phyloP scores from a whole-genome alignment of 345 rosid species.

The Psidium guajava region DNA sequence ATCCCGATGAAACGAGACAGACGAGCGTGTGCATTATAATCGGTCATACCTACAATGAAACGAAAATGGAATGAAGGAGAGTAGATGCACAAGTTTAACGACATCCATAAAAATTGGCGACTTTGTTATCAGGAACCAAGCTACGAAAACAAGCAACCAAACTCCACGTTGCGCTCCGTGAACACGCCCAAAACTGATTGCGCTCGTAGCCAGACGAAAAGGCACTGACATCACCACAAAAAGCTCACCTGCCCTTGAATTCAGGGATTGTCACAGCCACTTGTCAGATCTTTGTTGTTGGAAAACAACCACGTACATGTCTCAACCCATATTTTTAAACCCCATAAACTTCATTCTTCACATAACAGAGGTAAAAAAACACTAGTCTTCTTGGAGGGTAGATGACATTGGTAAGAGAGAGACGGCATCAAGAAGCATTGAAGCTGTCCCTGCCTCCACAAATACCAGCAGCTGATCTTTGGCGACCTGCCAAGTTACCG shows the following conservation, averaged over 20 bases:
- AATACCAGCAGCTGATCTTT: slow-evolving; percentile 3
- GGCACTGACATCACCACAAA: slow-evolving; percentile 11
- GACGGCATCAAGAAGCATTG: slow-evolving; percentile 49
- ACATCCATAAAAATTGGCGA: neutral
- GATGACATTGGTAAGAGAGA: slow-evolving; percentile 52
- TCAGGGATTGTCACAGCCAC: slow-evolving; percentile 14
- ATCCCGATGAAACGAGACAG: neutral
- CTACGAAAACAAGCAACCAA: neutral
- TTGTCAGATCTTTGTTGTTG: slow-evolving; percentile 2
- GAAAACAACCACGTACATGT: neutral
- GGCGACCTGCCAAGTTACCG: neutral
- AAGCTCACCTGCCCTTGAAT: slow-evolving; percentile 22
- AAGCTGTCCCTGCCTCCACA: slow-evolving; percentile 7
- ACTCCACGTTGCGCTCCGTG: neutral
- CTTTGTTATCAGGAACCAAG: neutral
- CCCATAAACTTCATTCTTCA: neutral
- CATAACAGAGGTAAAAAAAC: neutral
- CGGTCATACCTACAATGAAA: neutral
- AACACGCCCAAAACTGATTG: neutral
- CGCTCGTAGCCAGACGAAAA: slow-evolving; percentile 4
- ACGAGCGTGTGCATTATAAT: neutral
- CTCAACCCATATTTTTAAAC: neutral
- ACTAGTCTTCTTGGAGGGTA: neutral
- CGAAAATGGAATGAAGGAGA: neutral
- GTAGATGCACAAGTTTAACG: neutral